Evolutionary conservation across 805 yeast genomes (phyloP).

Genomic region (Wickerhamomyces hampshirensis): DNA sequence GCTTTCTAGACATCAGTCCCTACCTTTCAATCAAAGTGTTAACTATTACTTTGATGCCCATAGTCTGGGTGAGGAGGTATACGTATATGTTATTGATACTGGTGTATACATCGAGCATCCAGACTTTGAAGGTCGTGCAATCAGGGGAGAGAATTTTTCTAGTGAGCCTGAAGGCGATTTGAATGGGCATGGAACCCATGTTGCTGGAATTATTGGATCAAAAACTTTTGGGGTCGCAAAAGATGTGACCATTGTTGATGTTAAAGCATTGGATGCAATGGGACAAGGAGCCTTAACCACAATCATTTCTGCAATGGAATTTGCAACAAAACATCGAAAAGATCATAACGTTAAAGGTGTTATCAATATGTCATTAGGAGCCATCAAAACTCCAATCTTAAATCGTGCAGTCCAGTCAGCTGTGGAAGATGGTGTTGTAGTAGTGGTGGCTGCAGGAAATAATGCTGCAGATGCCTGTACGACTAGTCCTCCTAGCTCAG

Average conservation of each 20-base stretch:
- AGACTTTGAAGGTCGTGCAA: conserved; percentile 61
- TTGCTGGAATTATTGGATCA: conserved; percentile 85
- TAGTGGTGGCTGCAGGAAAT: conserved; percentile 88
- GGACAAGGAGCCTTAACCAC: conserved; percentile 73
- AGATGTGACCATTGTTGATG: conserved; percentile 55
- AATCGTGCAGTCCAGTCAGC: conserved; percentile 79
- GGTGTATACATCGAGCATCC: conserved; percentile 63
- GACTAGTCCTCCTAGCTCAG: conserved; percentile 83
- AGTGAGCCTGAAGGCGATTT: conserved; percentile 58
- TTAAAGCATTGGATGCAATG: conserved; percentile 61
- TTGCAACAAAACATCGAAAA: conserved; percentile 54
- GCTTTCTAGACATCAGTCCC: conserved; percentile 44
- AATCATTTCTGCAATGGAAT: conserved; percentile 63
- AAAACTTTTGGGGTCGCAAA: conserved; percentile 81
- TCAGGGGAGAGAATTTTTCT: conserved; percentile 57
- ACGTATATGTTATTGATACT: conserved; percentile 79
- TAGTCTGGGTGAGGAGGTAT: conserved; percentile 52
- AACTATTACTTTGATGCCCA: conserved; percentile 45
- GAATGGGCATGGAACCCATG: conserved; percentile 92
- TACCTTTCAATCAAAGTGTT: conserved; percentile 28
- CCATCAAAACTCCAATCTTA: conserved; percentile 58
- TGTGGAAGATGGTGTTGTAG: conserved; percentile 59
- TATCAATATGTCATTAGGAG: conserved; percentile 79
- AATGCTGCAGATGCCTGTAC: conserved; percentile 71
- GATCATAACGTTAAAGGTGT: conserved; percentile 43